phyloP scores from a whole-genome alignment of 140 eudicot species.

The Ambrosia hybrid region DNA sequence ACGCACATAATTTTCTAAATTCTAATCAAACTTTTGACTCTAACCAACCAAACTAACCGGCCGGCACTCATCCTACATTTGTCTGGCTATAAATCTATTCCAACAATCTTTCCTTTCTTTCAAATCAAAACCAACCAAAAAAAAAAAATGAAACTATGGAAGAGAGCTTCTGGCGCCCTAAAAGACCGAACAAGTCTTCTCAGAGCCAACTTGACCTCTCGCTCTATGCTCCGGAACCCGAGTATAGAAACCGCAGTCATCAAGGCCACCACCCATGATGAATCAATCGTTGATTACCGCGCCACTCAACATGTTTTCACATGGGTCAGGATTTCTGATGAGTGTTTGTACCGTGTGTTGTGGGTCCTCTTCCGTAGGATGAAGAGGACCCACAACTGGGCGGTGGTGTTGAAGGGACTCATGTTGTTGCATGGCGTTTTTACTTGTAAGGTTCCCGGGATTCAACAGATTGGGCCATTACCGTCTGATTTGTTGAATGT shows the following conservation, averaged over 20 bases:
- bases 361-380: constrained; percentile 51
- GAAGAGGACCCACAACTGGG: constrained; percentile 53
- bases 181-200: constrained; percentile 68
- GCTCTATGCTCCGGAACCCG: constrained; percentile 54
- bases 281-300: constrained; percentile 37
- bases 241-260: constrained; percentile 59
- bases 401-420: constrained; percentile 65
- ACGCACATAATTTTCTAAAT: background rate
- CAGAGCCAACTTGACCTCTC: constrained; percentile 39
- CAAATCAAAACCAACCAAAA: constrained; percentile 12
- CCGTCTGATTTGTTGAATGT: constrained; percentile 61
- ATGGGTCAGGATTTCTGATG: constrained; percentile 57
- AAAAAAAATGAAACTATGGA: constrained; percentile 71
- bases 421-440: constrained; percentile 69
- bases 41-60: constrained; percentile 4
- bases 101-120: background rate
- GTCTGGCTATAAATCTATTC: constrained; percentile 19
- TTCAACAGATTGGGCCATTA: constrained; percentile 54
- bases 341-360: constrained; percentile 40
- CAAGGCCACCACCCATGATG: constrained; percentile 69
- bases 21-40: too few relatives aligned
- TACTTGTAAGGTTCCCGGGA: constrained; percentile 43
- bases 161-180: constrained; percentile 52
- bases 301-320: constrained; percentile 46
- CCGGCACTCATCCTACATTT: constrained; percentile 32